Percentiles rank a stretch among this genome's conserved stretches.
These are phyloP conservation scores for Chlorella ohadii DNA, from an alignment of 139 green algal genomes.

Conservation along the genomic window DNA sequence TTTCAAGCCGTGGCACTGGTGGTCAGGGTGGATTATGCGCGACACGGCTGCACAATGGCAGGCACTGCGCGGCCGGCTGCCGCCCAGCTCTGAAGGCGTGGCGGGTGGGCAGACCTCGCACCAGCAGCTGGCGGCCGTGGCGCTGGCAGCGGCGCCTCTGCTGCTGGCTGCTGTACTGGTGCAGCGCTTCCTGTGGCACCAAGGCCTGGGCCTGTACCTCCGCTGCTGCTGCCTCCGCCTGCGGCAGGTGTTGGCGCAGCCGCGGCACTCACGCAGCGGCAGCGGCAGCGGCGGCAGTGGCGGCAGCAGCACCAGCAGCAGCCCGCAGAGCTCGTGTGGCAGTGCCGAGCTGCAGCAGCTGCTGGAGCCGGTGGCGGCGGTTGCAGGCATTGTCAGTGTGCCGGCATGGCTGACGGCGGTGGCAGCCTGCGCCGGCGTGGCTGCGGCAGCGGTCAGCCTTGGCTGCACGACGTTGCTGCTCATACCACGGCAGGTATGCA, in stretches of 20 bases:
- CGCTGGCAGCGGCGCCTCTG: conserved; percentile 23
- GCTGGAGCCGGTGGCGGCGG: background rate
- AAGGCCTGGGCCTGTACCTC: background rate
- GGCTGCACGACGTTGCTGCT: background rate
- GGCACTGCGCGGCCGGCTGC: conserved; percentile 27
- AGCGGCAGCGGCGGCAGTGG: background rate
- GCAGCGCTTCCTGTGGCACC: conserved; percentile 10
- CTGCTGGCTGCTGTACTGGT: background rate
- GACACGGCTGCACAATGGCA: conserved; percentile 30
- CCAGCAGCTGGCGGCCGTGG: conserved; percentile 32
- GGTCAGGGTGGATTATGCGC: conserved; percentile 66
- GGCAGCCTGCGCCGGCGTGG: background rate
- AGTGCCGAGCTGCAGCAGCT: background rate
- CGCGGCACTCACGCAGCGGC: background rate
- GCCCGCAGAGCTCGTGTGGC: background rate
- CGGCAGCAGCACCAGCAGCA: conserved; percentile 40
- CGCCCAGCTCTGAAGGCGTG: background rate
- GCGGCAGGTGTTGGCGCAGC: background rate
- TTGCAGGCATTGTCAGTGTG: background rate
- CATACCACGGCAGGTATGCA: background rate
- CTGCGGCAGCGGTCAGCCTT: background rate
- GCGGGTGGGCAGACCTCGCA: background rate
- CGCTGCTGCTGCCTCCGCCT: background rate
- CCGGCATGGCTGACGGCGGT: conserved; percentile 3
- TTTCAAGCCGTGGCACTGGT: conserved; percentile 88